Base-by-base conservation (phyloP, 495 filamentous ascomycete species). In the Umbilicaria muhlenbergii region DNA sequence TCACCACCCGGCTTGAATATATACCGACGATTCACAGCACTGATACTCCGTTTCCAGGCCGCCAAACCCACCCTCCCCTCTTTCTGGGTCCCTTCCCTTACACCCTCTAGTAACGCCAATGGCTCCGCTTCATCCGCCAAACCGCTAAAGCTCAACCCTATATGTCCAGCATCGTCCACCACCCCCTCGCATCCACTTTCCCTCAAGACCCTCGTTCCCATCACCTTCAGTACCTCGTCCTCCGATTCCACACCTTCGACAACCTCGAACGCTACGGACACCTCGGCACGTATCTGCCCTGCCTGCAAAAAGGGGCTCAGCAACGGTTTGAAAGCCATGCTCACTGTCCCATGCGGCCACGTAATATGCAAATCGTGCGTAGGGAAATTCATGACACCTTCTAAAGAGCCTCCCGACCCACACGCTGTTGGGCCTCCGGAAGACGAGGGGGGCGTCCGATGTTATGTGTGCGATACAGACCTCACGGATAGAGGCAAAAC, bases 271-370 rank as follows among this genome's bases (percentile, higher is more conserved):
- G 24, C 24, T 6, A 72, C 66, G 3, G 70, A 68, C 19, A 58
- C 65, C 8, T 49, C 65, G 8, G 67, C 70, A 34, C 69, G 81
- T 24, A 73, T 84, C 43, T 98, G 91, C 62, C 91, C 91, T 0
- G 81, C 81, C 41, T 98, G 91, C 63, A 81, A 82, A 52, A 94
- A 89, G 65, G 77, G 63, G 0, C 65, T 98, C 19, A 80, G 70
- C 49, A 96, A 96, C 58, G 72, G 79, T 5, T 78, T 82, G 13
- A 86, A 84, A 56, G 89, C 86, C 8, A 78, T 83, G 70, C 71
- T 98, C 11, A 83, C 86, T 2, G 91, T 87, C 60, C 87, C 88
- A 0, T 98, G 91, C 55, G 91, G 91, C 0, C 91, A 98, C 53
- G 86, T 96, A 3, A 66, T 95, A 6, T 98, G 91, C 62, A 79